A percentile compares a stretch with the other conserved stretches of the same genome.
phyloP scores from a whole-genome alignment of 2,329 filamentous ascomycete genomes.

The Talaromyces sp. region DNA sequence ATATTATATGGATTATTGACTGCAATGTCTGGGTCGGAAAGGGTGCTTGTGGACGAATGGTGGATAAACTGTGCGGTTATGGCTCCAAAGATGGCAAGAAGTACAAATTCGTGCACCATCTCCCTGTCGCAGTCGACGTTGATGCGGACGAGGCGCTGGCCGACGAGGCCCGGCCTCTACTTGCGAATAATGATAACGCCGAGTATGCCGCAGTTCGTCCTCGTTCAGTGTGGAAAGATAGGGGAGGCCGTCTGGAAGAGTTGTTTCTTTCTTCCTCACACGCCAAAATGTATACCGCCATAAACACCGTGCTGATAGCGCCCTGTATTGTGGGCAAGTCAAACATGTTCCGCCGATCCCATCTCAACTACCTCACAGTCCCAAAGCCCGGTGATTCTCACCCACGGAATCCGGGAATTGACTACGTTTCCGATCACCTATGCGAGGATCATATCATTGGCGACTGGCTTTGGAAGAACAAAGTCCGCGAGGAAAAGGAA shows the following conservation, averaged over 20 bases:
- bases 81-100: conserved; percentile 38
- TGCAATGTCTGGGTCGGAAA: conserved; percentile 90
- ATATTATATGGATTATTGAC: conserved; percentile 90
- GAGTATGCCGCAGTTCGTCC: background rate
- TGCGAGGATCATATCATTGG: conserved; percentile 97
- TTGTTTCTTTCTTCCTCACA: conserved; percentile 91
- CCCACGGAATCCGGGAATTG: conserved; percentile 61
- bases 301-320: conserved; percentile 85
- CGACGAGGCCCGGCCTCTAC: conserved; percentile 22
- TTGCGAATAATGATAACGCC: conserved; percentile 14
- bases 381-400: conserved; percentile 44
- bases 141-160: conserved; percentile 23
- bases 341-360: conserved; percentile 94
- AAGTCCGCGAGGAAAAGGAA: conserved; percentile 31
- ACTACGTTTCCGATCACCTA: conserved; percentile 92
- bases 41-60: conserved; percentile 78
- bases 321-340: conserved; percentile 96
- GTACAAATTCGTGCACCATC: conserved; percentile 91
- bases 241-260: conserved; percentile 84
- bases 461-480: conserved; percentile 72
- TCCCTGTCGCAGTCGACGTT: conserved; percentile 82
- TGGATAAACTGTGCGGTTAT: conserved; percentile 75
- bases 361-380: conserved; percentile 67
- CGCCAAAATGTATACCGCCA: conserved; percentile 95
- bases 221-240: conserved; percentile 33